These are phyloP conservation scores for Asterochloris sp. DNA, from an alignment of 139 green algal species.

Conservation along the genomic window DNA sequence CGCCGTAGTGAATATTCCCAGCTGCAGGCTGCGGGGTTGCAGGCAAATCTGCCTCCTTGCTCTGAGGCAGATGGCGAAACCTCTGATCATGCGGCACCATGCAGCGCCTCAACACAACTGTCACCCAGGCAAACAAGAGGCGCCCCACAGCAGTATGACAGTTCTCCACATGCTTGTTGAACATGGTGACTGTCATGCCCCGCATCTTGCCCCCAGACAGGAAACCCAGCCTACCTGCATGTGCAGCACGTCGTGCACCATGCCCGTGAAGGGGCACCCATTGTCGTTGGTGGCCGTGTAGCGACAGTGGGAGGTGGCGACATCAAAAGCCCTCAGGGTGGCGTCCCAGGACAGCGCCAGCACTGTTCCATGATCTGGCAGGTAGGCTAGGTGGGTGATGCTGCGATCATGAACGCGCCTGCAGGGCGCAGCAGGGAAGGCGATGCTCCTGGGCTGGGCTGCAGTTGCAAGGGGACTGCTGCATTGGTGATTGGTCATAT, in stretches of 20 bases:
- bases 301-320: neutral
- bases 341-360: slow-evolving; percentile 55
- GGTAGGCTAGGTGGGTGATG: slow-evolving; percentile 4
- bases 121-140: too few species aligned
- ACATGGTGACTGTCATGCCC: too few species aligned
- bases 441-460: neutral
- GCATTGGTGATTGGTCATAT: neutral
- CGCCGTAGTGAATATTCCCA: too few species aligned
- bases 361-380: slow-evolving; percentile 34
- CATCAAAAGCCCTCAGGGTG: slow-evolving; percentile 43
- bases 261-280: slow-evolving; percentile 43
- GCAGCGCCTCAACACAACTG: too few species aligned
- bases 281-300: slow-evolving; percentile 46
- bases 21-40: too few species aligned
- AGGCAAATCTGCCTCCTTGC: too few species aligned
- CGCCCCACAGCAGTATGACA: too few species aligned
- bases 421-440: slow-evolving; percentile 2
- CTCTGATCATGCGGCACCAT: too few species aligned
- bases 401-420: slow-evolving; percentile 17
- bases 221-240: too few species aligned
- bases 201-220: too few species aligned
- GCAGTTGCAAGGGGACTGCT: neutral
- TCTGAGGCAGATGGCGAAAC: too few species aligned
- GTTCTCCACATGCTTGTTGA: too few species aligned
- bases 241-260: slow-evolving; percentile 29